Evolutionary conservation across 768 basidiomycete genomes (phyloP), one percentile per base, ranked within the genome.

Genomic region (Mycena chlorophos): DNA sequence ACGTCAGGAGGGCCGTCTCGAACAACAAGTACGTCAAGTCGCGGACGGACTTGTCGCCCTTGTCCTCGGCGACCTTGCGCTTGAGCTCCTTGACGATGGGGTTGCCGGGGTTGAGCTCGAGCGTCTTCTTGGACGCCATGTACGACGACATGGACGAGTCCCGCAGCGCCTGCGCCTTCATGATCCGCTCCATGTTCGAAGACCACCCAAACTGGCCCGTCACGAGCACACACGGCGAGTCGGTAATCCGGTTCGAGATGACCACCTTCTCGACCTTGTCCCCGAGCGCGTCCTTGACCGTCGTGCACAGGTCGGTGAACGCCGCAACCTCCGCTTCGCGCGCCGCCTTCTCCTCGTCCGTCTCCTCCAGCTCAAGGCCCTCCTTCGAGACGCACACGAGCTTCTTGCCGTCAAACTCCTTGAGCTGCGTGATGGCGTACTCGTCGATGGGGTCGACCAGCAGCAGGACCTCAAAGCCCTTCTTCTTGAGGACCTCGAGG

Each of bases 171-270:
- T 98, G 95, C 13, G 96, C 94, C 78, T 96, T 96, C 96, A 98
- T 98, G 80, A 98, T 97, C 74, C 95, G 88, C 74, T 95, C 91
- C 96, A 98, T 98, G 83, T 98, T 98, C 53, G 95, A 94, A 25
- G 94, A 97, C 96, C 96, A 99, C 53, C 96, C 97, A 75, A 98
- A 99, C 73, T 98, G 95, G 54, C 96, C 96, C 56, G 97, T 98
- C 69, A 98, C 94, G 66, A 96, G 87, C 42, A 97, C 96, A 72
- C 89, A 98, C 58, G 94, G 95, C 19, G 94, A 97, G 75, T 96
- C 94, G 65, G 85, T 82, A 78, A 99, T 96, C 75, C 96, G 93
- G 85, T 96, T 98, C 43, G 96, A 98, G 63, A 98, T 80, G 60
- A 96, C 84, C 22, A 99, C 96, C 83, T 99, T 99, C 84, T 99